Evolutionary conservation across 179 eudicot genomes (phyloP), one percentile per base, ranked within the genome.

Genomic region (Spergularia azorica): DNA sequence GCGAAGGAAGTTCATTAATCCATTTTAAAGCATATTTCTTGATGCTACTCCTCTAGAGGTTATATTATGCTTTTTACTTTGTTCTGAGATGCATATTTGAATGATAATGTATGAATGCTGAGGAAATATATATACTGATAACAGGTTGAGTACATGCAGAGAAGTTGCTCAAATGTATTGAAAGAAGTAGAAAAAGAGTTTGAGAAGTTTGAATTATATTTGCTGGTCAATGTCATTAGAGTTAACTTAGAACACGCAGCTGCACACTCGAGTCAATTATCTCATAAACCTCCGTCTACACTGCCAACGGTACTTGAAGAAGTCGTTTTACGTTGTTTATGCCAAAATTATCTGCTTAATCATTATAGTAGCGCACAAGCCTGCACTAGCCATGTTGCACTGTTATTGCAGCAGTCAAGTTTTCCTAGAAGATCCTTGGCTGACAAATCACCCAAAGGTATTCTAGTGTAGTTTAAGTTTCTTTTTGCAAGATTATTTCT

Each of bases 341-440:
- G 77, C 56, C 60, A 74, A 36, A 72, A 74, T 63, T 70, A 72
- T 16, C 26, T 38, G 26, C 54, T 54, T 11, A 32, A 72, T 18
- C 72, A 56, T 54, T 61, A 38, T 63, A 56, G 60, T 46, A 54
- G 64, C 16, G 63, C 55, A 20, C 79, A 69, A 62, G 68, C 55
- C 8, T 65, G 69, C 43, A 66, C 48, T 64, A 69, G 41, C 57
- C 78, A 62, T 63, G 71, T 76, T 39, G 80, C 78, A 66, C 32
- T 76, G 58, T 41, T 71, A 58, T 78, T 74, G 26, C 74, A 75
- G 41, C 77, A 76, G 54, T 55, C 75, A 46, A 54, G 4, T 58
- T 54, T 78, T 67, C 85, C 90, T 17, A 85, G 91, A 87, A 86
- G 97, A 80, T 74, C 75, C 79, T 58, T 86, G 76, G 72, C 81